Evolutionary conservation across 768 basidiomycete species (phyloP).

Genomic region (Lentinus tigrinus): DNA sequence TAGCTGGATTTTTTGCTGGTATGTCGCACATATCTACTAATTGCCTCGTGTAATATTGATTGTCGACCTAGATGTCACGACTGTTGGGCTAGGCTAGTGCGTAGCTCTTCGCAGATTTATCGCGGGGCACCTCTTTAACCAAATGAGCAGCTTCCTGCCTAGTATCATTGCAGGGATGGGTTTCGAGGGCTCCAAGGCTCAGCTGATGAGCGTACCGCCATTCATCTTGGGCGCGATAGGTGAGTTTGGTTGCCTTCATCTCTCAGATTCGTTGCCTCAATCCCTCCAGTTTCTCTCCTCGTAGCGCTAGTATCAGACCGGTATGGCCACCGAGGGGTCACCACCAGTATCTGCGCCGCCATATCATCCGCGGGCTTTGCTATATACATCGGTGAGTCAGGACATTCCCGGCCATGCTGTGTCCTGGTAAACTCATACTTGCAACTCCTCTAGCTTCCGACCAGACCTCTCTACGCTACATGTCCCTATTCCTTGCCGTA

Average conservation of each 20-base stretch:
- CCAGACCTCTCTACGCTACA: constrained; percentile 45
- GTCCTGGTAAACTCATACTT: not conserved
- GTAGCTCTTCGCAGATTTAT: not conserved
- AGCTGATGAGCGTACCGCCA: constrained; percentile 34
- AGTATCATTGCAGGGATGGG: constrained; percentile 30
- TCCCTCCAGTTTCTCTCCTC: constrained; percentile 34
- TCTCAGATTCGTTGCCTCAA: not conserved
- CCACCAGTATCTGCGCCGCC: constrained; percentile 42
- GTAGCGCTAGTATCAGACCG: constrained; percentile 51
- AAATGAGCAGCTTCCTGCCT: constrained; percentile 21
- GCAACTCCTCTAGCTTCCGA: constrained; percentile 25
- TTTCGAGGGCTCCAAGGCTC: constrained; percentile 25
- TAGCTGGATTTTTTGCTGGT: constrained; percentile 38
- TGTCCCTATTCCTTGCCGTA: constrained; percentile 54
- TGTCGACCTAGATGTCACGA: constrained; percentile 5
- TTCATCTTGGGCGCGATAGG: constrained; percentile 29
- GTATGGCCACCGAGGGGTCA: constrained; percentile 48
- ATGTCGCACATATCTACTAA: constrained; percentile 30
- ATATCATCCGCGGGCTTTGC: constrained; percentile 49
- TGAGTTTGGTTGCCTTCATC: not conserved
- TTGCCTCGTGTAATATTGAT: not conserved
- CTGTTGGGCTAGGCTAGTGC: constrained; percentile 28
- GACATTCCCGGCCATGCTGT: not conserved
- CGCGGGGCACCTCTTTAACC: not conserved
- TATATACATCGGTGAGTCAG: constrained; percentile 48